Conservation (phyloP, 2,329 filamentous ascomycete species). For the Sporothrix brunneoviolacea region DNA sequence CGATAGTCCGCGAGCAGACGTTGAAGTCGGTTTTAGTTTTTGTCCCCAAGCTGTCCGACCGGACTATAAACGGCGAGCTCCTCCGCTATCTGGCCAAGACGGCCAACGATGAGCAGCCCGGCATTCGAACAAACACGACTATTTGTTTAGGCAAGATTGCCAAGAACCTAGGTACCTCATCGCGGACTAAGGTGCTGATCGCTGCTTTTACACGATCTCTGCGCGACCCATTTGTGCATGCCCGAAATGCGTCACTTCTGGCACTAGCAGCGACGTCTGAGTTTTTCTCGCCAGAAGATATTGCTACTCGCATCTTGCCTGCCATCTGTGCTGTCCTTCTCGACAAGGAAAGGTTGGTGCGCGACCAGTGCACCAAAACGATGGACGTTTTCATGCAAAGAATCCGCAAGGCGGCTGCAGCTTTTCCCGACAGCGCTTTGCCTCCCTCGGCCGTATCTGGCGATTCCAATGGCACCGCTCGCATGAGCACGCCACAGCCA, state of each 20-base stretch:
- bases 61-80: slow-evolving; percentile 88
- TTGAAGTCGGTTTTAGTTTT: slow-evolving; percentile 88
- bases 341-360: slow-evolving; percentile 91
- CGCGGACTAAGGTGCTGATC: slow-evolving; percentile 81
- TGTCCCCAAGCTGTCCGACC: slow-evolving; percentile 82
- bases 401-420: slow-evolving; percentile 68
- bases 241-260: slow-evolving; percentile 80
- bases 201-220: slow-evolving; percentile 87
- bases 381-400: slow-evolving; percentile 79
- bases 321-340: slow-evolving; percentile 76
- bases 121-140: slow-evolving; percentile 95
- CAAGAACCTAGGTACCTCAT: slow-evolving; percentile 71
- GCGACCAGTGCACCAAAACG: slow-evolving; percentile 85
- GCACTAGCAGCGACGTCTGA: slow-evolving; percentile 81
- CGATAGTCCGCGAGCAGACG: slow-evolving; percentile 89
- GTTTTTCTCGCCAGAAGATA: slow-evolving; percentile 83
- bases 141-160: slow-evolving; percentile 97
- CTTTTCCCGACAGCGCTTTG: slow-evolving; percentile 73
- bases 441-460: slow-evolving; percentile 56
- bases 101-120: slow-evolving; percentile 94
- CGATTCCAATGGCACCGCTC: slow-evolving; percentile 49
- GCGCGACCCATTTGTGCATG: slow-evolving; percentile 90
- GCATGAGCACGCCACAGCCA: slow-evolving; percentile 72
- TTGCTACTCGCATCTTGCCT: slow-evolving; percentile 75
- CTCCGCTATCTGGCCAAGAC: slow-evolving; percentile 88